Evolutionary conservation across 2,329 filamentous ascomycete species (phyloP), one percentile per base, ranked within the genome.

Genomic region (Nemania sp.): DNA sequence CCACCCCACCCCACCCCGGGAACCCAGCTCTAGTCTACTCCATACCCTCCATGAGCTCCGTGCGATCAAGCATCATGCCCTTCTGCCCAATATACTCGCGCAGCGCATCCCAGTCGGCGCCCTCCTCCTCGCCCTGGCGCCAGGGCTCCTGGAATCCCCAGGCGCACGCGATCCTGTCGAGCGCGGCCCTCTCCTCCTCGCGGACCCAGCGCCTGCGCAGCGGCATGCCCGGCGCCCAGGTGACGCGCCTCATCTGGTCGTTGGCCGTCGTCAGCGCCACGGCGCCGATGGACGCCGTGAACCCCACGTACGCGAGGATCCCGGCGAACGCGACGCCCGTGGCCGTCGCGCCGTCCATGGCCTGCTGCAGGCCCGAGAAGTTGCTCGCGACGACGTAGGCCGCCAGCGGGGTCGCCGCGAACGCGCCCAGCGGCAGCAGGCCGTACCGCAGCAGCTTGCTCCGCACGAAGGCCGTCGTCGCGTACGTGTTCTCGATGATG

Each of bases 41-140:
- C 92, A 97, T 97, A 17, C 94, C 95, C 67, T 92, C 89, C 91
- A 98, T 94, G 70, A 97, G 83, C 73, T 94, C 90, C 15, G 92
- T 88, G 66, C 89, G 88, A 76, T 99, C 95, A 54, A 99, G 79
- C 67, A 96, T 83, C 94, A 98, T 97, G 29, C 90, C 90, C 72
- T 90, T 88, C 71, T 90, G 83, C 39, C 90, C 86, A 69, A 92
- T 87, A 77, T 92, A 95, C 77, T 97, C 91, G 67, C 88, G 86
- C 65, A 99, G 79, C 34, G 84, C 85, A 69, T 96, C 89, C 91
- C 95, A 99, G 64, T 97, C 94, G 54, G 87, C 83, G 0, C 95
- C 94, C 66, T 92, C 90, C 77, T 99, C 95, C 73, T 97, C 92
- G 1, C 95, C 95, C 72, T 90, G 85, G 73, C 88, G 87, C 79